Base-by-base conservation (phyloP, 257 asterid species). In the Ligustrum vulgare region DNA sequence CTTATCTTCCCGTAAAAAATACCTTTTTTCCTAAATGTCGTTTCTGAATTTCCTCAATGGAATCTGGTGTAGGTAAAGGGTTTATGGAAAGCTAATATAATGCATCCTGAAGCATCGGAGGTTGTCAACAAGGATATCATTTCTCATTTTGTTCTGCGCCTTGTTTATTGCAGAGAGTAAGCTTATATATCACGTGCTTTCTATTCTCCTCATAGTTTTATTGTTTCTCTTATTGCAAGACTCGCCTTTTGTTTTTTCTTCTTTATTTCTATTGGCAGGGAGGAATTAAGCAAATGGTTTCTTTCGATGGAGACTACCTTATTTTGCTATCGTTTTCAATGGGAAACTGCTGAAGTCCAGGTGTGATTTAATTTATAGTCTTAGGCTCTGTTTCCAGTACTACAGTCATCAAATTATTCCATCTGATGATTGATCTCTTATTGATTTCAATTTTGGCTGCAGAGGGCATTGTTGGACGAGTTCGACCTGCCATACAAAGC, bases 81-180 rank as follows among this genome's bases (percentile, higher is more conserved):
- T 43, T 75, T 91, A 63, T 93, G 89, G 97, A 91, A 84, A 81
- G 70, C 71, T 56, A 81, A 86, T 85, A 93, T 93, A 96, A 79
- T 80, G 82, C 94, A 87, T 81, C 79, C 92, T 5, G 91, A 82
- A 67, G 84, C 91, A 73, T 80, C 91, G 23, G 96, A 89, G 78
- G 84, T 31, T 68, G 77, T 79, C 65, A 87, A 91, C 78, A 95
- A 91, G 90, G 99, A 95, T 77, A 79, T 91, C 78, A 87, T 91
- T 81, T 94, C 99, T 58, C 99, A 95, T 78, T 95, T 93, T 83
- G 99, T 91, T 74, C 82, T 95, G 76, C 93, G 99, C 60, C 97
- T 95, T 16, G 97, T 91, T 62, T 95, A 91, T 85, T 95, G 99
- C 80, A 89, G 99, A 83, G 91, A 93, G 99, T 94, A 84, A 84